A percentile compares a stretch with the other conserved stretches of the same genome.
phyloP scores from a whole-genome alignment of 2,329 filamentous ascomycete genomes.

The Colletotrichum karsti region DNA sequence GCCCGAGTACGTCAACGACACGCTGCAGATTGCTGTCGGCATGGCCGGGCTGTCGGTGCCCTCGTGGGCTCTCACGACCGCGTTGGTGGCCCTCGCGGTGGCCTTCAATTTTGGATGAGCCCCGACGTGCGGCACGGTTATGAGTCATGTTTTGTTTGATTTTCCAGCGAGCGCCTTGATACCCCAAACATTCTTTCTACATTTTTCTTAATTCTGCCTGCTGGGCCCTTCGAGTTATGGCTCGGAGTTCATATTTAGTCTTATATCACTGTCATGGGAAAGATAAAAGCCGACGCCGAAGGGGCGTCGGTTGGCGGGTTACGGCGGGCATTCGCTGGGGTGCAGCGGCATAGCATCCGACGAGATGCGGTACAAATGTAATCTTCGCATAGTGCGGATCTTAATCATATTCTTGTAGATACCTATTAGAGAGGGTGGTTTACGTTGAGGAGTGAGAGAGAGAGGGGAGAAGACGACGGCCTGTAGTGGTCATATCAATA shows the following conservation, averaged over 20 bases:
- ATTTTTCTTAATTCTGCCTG: background rate
- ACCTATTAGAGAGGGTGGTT: background rate
- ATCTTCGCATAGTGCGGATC: conserved; percentile 10
- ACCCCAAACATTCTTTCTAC: conserved; percentile 20
- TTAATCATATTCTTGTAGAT: conserved; percentile 17
- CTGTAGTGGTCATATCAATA: background rate
- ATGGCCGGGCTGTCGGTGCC: conserved; percentile 28
- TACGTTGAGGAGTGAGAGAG: background rate
- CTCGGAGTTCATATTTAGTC: background rate
- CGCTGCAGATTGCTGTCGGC: conserved; percentile 50
- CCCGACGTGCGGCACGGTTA: conserved; percentile 6
- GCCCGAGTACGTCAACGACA: conserved; percentile 63
- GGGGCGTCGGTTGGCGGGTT: background rate
- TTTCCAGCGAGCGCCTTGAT: conserved; percentile 30
- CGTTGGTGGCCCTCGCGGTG: conserved; percentile 1
- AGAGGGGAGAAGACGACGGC: background rate
- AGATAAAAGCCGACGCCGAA: background rate
- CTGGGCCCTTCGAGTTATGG: background rate
- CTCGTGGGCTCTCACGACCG: conserved; percentile 9
- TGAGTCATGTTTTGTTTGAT: conserved; percentile 29
- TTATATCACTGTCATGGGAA: conserved; percentile 5
- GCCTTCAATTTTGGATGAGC: conserved; percentile 4
- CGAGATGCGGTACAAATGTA: background rate
- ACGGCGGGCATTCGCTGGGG: no score
- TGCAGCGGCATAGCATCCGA: conserved; percentile 7